These are phyloP conservation scores for Acanthamoeba divionensis DNA, from an alignment of 208 protist species.

Conservation along the genomic window DNA sequence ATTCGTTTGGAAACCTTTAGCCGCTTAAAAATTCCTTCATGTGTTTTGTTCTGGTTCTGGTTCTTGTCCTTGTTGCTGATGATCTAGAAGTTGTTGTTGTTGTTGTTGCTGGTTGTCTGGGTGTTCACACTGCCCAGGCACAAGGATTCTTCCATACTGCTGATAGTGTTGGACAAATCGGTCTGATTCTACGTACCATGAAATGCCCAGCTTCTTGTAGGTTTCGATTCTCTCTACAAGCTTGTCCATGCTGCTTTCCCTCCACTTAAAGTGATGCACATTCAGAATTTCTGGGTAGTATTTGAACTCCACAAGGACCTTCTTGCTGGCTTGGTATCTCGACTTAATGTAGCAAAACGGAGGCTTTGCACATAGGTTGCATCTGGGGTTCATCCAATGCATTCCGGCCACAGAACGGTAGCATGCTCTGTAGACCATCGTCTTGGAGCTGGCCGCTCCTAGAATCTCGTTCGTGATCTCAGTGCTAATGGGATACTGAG, in stretches of 20 bases:
- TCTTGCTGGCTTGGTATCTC: too few species aligned
- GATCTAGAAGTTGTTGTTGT: too few species aligned
- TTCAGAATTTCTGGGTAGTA: too few species aligned
- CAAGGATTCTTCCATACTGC: too few species aligned
- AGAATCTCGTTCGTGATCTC: neutral
- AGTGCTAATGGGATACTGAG: neutral
- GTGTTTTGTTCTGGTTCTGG: too few species aligned
- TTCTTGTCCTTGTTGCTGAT: too few species aligned
- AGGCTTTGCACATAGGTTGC: neutral
- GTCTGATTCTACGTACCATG: neutral
- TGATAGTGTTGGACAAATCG: neutral
- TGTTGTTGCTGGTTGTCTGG: too few species aligned
- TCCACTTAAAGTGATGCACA: slow-evolving; percentile 2
- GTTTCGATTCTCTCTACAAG: neutral
- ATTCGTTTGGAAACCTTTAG: too few species aligned
- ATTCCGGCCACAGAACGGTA: neutral
- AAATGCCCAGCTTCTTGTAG: neutral
- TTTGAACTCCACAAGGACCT: too few species aligned
- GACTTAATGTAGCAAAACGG: neutral
- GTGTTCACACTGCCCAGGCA: too few species aligned
- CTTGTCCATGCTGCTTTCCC: neutral
- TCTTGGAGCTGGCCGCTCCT: neutral
- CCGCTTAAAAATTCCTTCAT: too few species aligned
- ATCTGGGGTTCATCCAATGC: neutral
- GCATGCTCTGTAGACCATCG: neutral